Evolutionary conservation across 768 basidiomycete species (phyloP).

Genomic region (Podaxis pistillaris): DNA sequence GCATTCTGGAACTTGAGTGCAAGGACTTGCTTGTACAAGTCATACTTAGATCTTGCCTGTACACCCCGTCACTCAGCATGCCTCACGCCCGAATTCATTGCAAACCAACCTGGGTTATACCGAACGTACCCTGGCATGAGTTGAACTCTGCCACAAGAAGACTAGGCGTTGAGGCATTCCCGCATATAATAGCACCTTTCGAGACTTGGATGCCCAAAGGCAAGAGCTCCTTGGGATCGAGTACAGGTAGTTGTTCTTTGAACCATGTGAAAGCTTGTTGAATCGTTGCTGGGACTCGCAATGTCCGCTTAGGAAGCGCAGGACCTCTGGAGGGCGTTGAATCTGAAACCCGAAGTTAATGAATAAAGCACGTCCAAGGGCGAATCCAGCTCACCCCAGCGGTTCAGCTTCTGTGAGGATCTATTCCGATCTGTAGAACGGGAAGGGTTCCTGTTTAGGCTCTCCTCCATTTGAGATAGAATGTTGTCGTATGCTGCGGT

Average conservation of each 20-base stretch:
- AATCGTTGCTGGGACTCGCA: conserved; percentile 36
- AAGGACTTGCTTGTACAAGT: conserved; percentile 80
- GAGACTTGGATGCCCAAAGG: conserved; percentile 79
- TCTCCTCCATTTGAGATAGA: conserved; percentile 64
- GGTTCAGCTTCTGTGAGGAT: conserved; percentile 36
- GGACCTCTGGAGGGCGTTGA: conserved; percentile 26
- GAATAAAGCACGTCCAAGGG: background rate
- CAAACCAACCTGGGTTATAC: conserved; percentile 65
- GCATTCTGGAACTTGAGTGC: conserved; percentile 68
- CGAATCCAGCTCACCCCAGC: conserved; percentile 33
- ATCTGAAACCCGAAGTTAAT: background rate
- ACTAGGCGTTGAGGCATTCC: conserved; percentile 83
- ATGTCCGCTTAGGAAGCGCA: conserved; percentile 24
- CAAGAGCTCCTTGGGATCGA: conserved; percentile 81
- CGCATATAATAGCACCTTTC: conserved; percentile 80
- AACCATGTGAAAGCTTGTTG: conserved; percentile 49
- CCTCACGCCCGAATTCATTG: background rate
- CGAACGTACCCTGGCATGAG: conserved; percentile 75
- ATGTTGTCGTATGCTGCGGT: conserved; percentile 90
- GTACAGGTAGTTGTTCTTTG: conserved; percentile 59
- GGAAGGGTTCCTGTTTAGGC: conserved; percentile 31
- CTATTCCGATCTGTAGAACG: conserved; percentile 28
- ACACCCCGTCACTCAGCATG: conserved; percentile 12
- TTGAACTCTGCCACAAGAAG: conserved; percentile 82
- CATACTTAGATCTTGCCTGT: conserved; percentile 78